Conservation (phyloP, 352 stramenopile species). For the Phytophthora tubulina region DNA sequence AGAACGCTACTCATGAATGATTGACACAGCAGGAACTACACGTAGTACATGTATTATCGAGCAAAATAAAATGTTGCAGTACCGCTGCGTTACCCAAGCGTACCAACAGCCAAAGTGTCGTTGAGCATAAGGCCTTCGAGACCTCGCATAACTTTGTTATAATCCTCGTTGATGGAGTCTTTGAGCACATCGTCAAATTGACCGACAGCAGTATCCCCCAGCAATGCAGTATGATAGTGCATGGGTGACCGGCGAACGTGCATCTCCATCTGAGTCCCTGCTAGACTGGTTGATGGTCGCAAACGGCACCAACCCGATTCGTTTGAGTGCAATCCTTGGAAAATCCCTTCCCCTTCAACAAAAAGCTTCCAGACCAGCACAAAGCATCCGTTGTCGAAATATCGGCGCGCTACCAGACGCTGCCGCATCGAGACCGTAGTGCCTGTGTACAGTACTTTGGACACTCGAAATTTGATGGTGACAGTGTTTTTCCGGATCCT, state of each 20-base stretch:
- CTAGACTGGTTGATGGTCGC: not conserved
- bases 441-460: not conserved
- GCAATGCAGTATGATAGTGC: slow-evolving; percentile 1
- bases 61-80: no score
- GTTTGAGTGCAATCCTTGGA: not conserved
- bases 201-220: not conserved
- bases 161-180: not conserved
- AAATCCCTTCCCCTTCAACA: slow-evolving; percentile 5
- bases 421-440: not conserved
- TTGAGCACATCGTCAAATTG: slow-evolving; percentile 2
- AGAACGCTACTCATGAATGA: no score
- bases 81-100: no score
- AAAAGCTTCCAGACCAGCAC: not conserved
- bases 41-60: not conserved
- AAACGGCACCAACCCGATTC: slow-evolving; percentile 13
- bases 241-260: slow-evolving; percentile 7
- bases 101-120: not conserved
- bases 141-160: not conserved
- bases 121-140: slow-evolving; percentile 2
- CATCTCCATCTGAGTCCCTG: slow-evolving; percentile 10
- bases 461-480: slow-evolving; percentile 7
- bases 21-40: no score
- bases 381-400: not conserved
- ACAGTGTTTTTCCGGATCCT: slow-evolving; percentile 6
- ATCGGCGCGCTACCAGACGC: slow-evolving; percentile 1